Base-by-base conservation (phyloP, 2,329 filamentous ascomycete genomes). In the Chaetomium strumarium region DNA sequence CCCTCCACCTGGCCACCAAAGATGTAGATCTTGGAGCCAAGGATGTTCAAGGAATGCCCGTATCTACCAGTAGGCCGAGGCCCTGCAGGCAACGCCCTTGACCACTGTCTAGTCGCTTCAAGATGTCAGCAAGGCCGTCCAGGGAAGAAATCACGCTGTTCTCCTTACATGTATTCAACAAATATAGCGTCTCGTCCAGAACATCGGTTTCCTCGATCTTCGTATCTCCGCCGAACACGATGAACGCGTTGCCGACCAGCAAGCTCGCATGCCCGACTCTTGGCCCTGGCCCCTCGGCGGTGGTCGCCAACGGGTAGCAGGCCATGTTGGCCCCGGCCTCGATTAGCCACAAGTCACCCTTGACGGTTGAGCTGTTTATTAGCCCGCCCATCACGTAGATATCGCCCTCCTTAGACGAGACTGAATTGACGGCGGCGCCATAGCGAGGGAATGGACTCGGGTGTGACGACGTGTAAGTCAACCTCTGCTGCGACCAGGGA, bases 1-100 rank as follows among this genome's bases (percentile, higher is more conserved):
- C 92, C 93, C 67, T 99, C 93, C 1, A 97, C 92, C 65, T 99
- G 93, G 46, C 93, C 93, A 66, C 93, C 93, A 67, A 99, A 99
- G 30, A 99, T 88, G 72, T 90, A 99, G 40, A 99, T 92, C 67
- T 95, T 97, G 55, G 93, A 97, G 24, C 92, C 92, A 2, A 99
- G 74, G 38, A 99, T 97, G 66, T 97, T 99, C 56, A 99, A 72
- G 0, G 93, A 95, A 68, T 99, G 93, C 6, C 95, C 93, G 63
- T 99, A 99, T 60, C 93, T 86, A 45, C 93, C 93, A 6, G 90
- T 83, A 2, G 93, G 93, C 53, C 91, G 81, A 36, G 87, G 82
- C 2, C 91, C 91, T 12, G 90, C 85, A 7, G 95, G 93, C 42
- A 96, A 79, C 39, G 93, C 91, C 68, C 91, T 82, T 52, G 95